Base-by-base conservation (phyloP, 2,329 filamentous ascomycete genomes). In the Rosellinia necatrix region DNA sequence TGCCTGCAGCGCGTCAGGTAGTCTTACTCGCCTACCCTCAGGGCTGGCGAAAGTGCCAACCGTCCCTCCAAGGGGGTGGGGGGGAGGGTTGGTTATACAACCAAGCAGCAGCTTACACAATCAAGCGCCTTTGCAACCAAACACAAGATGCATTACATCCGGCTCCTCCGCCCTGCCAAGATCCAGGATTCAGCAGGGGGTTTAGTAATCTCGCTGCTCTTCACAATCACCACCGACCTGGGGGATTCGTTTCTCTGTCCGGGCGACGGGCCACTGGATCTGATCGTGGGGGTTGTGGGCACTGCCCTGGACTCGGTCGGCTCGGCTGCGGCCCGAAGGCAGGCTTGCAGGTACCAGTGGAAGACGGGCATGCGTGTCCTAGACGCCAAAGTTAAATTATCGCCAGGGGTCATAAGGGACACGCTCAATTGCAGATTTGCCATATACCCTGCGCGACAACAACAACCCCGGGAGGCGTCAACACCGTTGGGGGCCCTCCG, bases 181-280 rank as follows among this genome's bases (percentile, higher is more conserved):
- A 66, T 80, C 40, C 66, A 60, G 10, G 56, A 52, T 32, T 64
- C 56, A 56, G 1, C 41, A 19, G 48, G 10, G 6, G 47, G 43
- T 10, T 38, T 47, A 1, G 27, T 15, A n/a, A 21, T 56, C 61
- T 71, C 63, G 15, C 64, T 85, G 3, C 72, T 82, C 1, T 70
- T 85, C 58, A 78, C 81, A 56, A 77, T 85, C 61, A 83, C 80
- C 9, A 85, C 81, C 10, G 82, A 85, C 56, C 74, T 85, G 1
- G 80, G 82, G 27, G 82, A 85, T 63, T 74, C 79, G 0, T 82
- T 82, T 46, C 74, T 85, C 9, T 70, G 63, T n/a, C 77, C 79
- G 0, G 69, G 73, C 12, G 66, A 73, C n/a, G 65, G 68, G 15
- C 74, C 80, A 4, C 56, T 84, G n/a, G 70, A 73, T 12, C 69